These are phyloP conservation scores for Rhypophila decipiens DNA, from an alignment of 495 filamentous ascomycete genomes.

Conservation along the genomic window DNA sequence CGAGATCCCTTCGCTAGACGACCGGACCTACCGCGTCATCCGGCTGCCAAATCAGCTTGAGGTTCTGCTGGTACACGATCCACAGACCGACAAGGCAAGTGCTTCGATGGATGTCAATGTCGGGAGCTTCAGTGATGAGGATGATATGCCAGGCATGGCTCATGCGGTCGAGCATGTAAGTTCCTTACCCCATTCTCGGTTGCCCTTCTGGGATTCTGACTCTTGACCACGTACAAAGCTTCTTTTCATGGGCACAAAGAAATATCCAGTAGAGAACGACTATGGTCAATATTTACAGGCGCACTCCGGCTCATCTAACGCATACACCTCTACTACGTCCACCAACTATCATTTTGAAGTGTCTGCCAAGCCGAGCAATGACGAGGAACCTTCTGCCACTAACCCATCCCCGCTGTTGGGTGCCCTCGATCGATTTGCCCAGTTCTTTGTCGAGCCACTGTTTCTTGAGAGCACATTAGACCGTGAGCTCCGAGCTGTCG, in stretches of 20 bases:
- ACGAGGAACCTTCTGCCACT: constrained; percentile 42
- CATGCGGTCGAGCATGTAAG: constrained; percentile 73
- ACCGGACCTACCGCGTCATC: constrained; percentile 84
- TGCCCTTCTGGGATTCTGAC: neutral
- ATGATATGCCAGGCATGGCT: constrained; percentile 88
- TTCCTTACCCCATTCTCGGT: constrained; percentile 2
- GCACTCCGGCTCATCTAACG: constrained; percentile 88
- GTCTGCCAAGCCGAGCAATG: constrained; percentile 60
- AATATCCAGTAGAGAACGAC: constrained; percentile 94
- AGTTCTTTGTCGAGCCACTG: constrained; percentile 92
- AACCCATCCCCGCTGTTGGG: constrained; percentile 76
- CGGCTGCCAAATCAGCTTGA: constrained; percentile 85
- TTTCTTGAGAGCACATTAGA: constrained; percentile 88
- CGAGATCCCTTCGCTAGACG: constrained; percentile 82
- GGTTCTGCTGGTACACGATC: constrained; percentile 87
- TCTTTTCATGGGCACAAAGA: constrained; percentile 97
- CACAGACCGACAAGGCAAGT: constrained; percentile 93
- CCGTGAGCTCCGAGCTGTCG: constrained; percentile 84
- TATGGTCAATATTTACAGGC: constrained; percentile 89
- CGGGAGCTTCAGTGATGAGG: constrained; percentile 86
- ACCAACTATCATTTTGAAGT: constrained; percentile 99
- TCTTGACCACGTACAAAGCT: constrained; percentile 46
- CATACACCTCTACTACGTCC: constrained; percentile 86
- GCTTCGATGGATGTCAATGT: constrained; percentile 94
- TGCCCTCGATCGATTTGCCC: constrained; percentile 90